Evolutionary conservation across 805 yeast species (phyloP), one percentile per base, ranked within the genome.

Genomic region (Priceomyces fermenticarens): DNA sequence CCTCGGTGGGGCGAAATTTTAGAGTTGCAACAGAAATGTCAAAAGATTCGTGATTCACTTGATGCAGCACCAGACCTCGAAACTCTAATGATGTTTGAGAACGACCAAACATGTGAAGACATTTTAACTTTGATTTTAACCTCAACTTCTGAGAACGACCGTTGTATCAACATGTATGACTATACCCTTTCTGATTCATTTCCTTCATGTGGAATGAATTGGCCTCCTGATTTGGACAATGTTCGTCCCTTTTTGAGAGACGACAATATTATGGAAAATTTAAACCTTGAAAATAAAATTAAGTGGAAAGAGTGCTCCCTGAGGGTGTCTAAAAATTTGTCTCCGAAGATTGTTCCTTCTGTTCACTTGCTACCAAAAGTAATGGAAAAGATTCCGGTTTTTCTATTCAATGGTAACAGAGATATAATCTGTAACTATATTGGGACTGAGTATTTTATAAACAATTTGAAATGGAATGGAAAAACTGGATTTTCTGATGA

Each of bases 171-270:
- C 63, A 80, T 89, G 75, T 91, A 93, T 58, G 96, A 93, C 58
- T 77, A 78, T 41, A 75, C 84, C 29, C 64, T 85, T 39, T 69
- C 64, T 29, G 97, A 89, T 57, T 62, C 80, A 0, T 88, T 72
- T 52, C 97, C 98, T 0, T 65, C 84, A 0, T 93, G 99, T 64
- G 98, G 98, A 4, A 72, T 79, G 78, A 83, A 85, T 59, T 93
- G 98, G 98, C 99, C 99, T 0, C 73, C 74, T 13, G 82, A 73
- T 43, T 66, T 84, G 44, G 62, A 54, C 1, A 40, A 55, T 23
- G 78, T 83, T 12, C 65, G 68, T 0, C 70, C 73, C 4, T 85
- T 81, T 49, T 68, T 85, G 43, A 65, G 70, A 23, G 45, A 57
- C 2, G 61, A 63, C 2, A 65, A 63, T 1, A 85, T 81, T 6